Conservation (phyloP, 306 rosid genomes). For the Acacia melanoxylon region DNA sequence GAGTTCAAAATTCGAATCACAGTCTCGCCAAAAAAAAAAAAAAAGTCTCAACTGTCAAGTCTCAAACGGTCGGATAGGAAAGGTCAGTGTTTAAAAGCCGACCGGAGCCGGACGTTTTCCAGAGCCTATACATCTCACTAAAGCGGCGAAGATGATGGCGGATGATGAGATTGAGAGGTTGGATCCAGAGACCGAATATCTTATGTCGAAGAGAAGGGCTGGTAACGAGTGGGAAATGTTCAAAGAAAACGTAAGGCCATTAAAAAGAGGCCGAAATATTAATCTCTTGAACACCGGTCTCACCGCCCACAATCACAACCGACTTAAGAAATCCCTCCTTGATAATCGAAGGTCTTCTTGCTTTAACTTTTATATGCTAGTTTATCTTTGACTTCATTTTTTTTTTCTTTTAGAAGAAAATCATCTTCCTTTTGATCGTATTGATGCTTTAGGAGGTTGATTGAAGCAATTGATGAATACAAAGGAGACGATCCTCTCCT, state of each 20-base stretch:
- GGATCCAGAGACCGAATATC: slow-evolving; percentile 85
- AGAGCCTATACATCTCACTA: neutral
- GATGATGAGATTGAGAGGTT: slow-evolving; percentile 26
- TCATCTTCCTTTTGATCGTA: neutral
- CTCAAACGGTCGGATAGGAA: neutral
- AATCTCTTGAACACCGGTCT: slow-evolving; percentile 66
- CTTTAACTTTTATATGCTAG: neutral
- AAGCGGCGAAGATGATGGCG: slow-evolving; percentile 31
- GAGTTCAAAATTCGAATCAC: neutral
- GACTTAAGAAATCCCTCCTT: slow-evolving; percentile 62
- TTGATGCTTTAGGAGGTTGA: slow-evolving; percentile 46
- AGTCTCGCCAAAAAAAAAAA: neutral
- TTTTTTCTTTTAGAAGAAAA: neutral
- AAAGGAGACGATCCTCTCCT: slow-evolving; percentile 85
- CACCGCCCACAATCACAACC: slow-evolving; percentile 53
- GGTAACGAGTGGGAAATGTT: slow-evolving; percentile 89
- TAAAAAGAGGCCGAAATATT: slow-evolving; percentile 89
- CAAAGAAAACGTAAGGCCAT: slow-evolving; percentile 91
- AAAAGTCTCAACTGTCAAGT: neutral
- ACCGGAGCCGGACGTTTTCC: no score
- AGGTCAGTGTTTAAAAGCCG: no score
- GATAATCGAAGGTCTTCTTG: slow-evolving; percentile 56
- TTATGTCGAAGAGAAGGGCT: slow-evolving; percentile 56
- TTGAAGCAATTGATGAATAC: slow-evolving; percentile 72
- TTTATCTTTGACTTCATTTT: neutral